Base-by-base conservation (phyloP, 2,329 filamentous ascomycete genomes). In the Xylariaceae sp. region DNA sequence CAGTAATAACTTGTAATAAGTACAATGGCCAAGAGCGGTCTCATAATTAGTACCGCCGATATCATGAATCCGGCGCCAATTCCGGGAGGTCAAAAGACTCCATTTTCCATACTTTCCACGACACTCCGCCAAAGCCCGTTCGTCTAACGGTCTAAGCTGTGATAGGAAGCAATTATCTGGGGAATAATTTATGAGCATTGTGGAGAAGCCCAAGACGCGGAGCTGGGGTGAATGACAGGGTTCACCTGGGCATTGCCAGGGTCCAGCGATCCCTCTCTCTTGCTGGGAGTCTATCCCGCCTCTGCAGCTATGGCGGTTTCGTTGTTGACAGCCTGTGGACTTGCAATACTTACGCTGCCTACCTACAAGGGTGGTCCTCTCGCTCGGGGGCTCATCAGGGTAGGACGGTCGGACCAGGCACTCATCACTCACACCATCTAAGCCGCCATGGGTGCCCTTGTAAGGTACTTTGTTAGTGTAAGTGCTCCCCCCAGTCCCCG, bases 261-360 rank as follows among this genome's bases (percentile, higher is more conserved):
- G 65, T 61, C 63, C 62, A 65, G 65, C 60, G 61, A 54, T 66
- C 61, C n/a, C 62, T 63, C 51, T 62, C 52, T 62, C 50, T 60
- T 58, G 61, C 60, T 53, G 53, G 47, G 44, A 40, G 37, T 60
- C 63, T 63, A 43, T 58, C 50, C 60, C 54, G 47, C 62, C 33
- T 60, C 37, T 69, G 67, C 66, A 67, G 66, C 54, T 53, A 50
- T 45, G 54, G 47, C 45, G 49, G 56, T 45, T 58, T 60, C 47
- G 43, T 31, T 55, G 48, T 29, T 34, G 51, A 43, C 28, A 31
- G 45, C 17, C 41, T 60, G 56, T 46, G 24, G 50, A 48, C 47
- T 33, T 52, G 56, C 56, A 34, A 33, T 37, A 43, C 36, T 19
- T 40, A n/a, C n/a, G n/a, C n/a, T n/a, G n/a, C n/a, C n/a, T n/a